Percentiles rank a stretch among this genome's conserved stretches.
Evolutionary conservation across 768 basidiomycete genomes (phyloP).

Genomic region (Termitomyces sp.): DNA sequence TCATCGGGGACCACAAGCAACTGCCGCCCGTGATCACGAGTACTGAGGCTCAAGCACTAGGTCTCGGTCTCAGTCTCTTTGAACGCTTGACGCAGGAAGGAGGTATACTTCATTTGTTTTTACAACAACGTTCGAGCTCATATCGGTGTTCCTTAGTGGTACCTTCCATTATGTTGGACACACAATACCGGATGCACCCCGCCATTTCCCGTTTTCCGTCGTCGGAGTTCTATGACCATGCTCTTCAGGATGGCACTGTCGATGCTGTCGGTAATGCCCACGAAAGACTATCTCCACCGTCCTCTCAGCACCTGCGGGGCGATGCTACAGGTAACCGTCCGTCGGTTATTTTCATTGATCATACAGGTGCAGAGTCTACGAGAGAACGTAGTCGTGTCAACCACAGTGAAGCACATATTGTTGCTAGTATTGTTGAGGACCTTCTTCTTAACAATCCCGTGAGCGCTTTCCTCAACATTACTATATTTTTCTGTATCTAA

Average conservation of each 20-base stretch:
- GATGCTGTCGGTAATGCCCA: constrained; percentile 42
- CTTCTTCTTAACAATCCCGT: constrained; percentile 71
- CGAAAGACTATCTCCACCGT: constrained; percentile 54
- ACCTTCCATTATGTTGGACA: constrained; percentile 88
- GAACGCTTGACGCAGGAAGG: constrained; percentile 84
- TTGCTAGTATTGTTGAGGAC: constrained; percentile 79
- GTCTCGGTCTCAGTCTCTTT: constrained; percentile 78
- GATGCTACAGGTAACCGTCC: constrained; percentile 38
- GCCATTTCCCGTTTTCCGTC: constrained; percentile 84
- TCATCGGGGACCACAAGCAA: constrained; percentile 98
- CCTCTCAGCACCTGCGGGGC: constrained; percentile 42
- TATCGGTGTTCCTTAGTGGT: constrained; percentile 39
- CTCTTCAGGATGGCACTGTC: constrained; percentile 72
- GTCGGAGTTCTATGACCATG: constrained; percentile 70
- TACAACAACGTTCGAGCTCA: neutral
- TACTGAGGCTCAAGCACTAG: constrained; percentile 63
- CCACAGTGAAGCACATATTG: constrained; percentile 68
- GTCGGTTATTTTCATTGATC: constrained; percentile 79
- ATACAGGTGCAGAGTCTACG: constrained; percentile 59
- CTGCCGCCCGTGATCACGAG: constrained; percentile 85
- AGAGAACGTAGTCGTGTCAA: constrained; percentile 76
- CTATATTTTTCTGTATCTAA: constrained; percentile 4
- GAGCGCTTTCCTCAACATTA: constrained; percentile 19
- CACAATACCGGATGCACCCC: constrained; percentile 97
- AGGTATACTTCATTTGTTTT: constrained; percentile 38